Percentiles rank a stretch among this genome's conserved stretches.
phyloP scores from a whole-genome alignment of 768 basidiomycete species.

The Kwoniella sp. region DNA sequence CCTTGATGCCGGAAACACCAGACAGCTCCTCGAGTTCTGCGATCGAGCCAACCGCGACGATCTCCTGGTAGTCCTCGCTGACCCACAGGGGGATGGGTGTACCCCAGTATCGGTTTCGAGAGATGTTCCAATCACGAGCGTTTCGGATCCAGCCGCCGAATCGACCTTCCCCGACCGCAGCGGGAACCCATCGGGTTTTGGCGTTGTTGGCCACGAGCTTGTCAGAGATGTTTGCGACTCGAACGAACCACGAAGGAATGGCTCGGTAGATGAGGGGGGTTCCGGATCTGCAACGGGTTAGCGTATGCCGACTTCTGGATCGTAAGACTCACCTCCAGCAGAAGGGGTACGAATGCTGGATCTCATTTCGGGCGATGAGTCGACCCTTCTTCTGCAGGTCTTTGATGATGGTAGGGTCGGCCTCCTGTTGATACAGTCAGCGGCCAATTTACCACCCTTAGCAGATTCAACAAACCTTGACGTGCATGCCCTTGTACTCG shows the following conservation, averaged over 20 bases:
- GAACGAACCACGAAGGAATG: slow-evolving; percentile 93
- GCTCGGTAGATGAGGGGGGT: slow-evolving; percentile 95
- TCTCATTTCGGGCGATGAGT: slow-evolving; percentile 76
- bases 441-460: slow-evolving; percentile 6
- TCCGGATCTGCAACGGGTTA: slow-evolving; percentile 61
- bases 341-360: slow-evolving; percentile 90
- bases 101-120: slow-evolving; percentile 98
- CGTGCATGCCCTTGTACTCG: slow-evolving; percentile 79
- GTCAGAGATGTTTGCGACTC: slow-evolving; percentile 76
- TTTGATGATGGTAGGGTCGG: slow-evolving; percentile 92
- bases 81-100: slow-evolving; percentile 96
- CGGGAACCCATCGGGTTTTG: slow-evolving; percentile 90
- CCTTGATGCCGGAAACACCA: slow-evolving; percentile 75
- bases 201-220: slow-evolving; percentile 85
- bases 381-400: slow-evolving; percentile 78
- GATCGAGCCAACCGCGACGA: slow-evolving; percentile 81
- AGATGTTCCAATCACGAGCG: slow-evolving; percentile 98
- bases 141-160: slow-evolving; percentile 98
- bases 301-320: too few species aligned
- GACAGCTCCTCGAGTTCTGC: slow-evolving; percentile 80
- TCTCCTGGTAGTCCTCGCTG: slow-evolving; percentile 87
- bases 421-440: slow-evolving; percentile 57
- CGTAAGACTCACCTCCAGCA: slow-evolving; percentile 88
- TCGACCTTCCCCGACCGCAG: slow-evolving; percentile 78
- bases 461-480: slow-evolving; percentile 62